Base-by-base conservation (phyloP, 495 filamentous ascomycete genomes). In the Cudoniella acicularis region DNA sequence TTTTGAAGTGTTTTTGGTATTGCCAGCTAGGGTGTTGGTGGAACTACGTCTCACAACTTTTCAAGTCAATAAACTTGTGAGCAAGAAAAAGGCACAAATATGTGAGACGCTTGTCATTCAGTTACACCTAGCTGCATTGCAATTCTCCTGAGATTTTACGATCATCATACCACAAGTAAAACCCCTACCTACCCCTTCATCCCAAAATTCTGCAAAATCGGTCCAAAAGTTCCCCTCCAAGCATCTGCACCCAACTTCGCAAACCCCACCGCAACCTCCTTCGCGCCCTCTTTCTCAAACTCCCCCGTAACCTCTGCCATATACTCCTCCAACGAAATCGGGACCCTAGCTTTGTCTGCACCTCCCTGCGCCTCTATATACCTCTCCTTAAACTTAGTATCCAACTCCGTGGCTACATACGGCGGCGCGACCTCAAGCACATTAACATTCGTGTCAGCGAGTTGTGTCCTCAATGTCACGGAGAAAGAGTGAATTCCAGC, bases 401-500 rank as follows among this genome's bases (percentile, higher is more conserved):
- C 74, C 4, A 78, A 56, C 8, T 42, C 66, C 11, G 73, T 77
- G 43, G 73, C 70, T 1, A 72, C 67, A 60, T 73, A 76, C 6
- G 71, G 74, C 4, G 70, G 72, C 2, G 64, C 62, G 4, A 77
- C 48, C 57, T 78, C 72, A 13, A 66, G 50, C 11, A 72, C 61
- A n/a, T 56, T 66, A 25, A 74, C 40, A 22, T 72, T 79, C 2
- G 89, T 88, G 10, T 86, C 81, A 57, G 96, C 84, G 22, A 96
- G 79, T 78, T 98, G 93, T 75, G 86, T 88, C 61, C 94, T 78
- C 63, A 98, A 72, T 13, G 89, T 79, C 40, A 96, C 91, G 0
- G 91, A 93, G 75, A 96, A 97, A 53, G 79, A 85, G 47, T 89
- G 85, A 27, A 97, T 85, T 6, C 94, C 94, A 11, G 94, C 91